Evolutionary conservation across 768 basidiomycete species (phyloP).

Genomic region (Tulasnella sp.): DNA sequence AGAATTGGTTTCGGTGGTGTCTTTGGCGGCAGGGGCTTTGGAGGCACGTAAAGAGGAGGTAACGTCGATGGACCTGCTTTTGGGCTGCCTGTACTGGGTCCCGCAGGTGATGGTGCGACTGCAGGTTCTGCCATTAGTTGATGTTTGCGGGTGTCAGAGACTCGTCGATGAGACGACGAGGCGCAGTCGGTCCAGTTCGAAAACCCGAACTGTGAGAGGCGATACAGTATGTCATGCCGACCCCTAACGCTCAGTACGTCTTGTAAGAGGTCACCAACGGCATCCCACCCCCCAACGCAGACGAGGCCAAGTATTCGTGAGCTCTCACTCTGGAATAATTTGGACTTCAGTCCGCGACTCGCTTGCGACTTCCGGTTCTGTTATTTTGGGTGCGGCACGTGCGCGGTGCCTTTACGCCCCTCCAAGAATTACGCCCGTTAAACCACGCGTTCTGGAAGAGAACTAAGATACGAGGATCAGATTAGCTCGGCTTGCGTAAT

Average conservation of each 20-base stretch:
- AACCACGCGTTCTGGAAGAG: not conserved
- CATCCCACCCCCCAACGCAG: not conserved
- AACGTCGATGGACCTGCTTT: constrained; percentile 24
- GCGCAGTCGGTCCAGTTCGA: constrained; percentile 9
- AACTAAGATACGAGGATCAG: not conserved
- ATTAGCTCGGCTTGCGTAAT: not conserved
- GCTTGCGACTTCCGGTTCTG: not conserved
- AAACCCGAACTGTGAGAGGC: constrained; percentile 12
- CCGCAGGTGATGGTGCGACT: not conserved
- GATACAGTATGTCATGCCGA: not conserved
- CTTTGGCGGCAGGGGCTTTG: constrained; percentile 22
- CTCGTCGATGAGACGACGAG: constrained; percentile 3
- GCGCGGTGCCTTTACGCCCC: not conserved
- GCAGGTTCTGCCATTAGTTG: constrained; percentile 2
- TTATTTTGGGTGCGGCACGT: not conserved
- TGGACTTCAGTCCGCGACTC: not conserved
- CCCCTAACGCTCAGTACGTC: not conserved
- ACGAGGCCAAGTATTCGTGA: not conserved
- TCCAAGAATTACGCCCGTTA: not conserved
- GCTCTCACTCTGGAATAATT: not conserved
- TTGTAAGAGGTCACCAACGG: not conserved
- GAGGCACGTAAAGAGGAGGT: constrained; percentile 27
- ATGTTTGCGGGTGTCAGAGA: not conserved
- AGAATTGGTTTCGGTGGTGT: constrained; percentile 61
- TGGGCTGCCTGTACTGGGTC: not conserved